Evolutionary conservation across 352 stramenopile species (phyloP), one percentile per base, ranked within the genome.

Genomic region (Peronospora tabacina): DNA sequence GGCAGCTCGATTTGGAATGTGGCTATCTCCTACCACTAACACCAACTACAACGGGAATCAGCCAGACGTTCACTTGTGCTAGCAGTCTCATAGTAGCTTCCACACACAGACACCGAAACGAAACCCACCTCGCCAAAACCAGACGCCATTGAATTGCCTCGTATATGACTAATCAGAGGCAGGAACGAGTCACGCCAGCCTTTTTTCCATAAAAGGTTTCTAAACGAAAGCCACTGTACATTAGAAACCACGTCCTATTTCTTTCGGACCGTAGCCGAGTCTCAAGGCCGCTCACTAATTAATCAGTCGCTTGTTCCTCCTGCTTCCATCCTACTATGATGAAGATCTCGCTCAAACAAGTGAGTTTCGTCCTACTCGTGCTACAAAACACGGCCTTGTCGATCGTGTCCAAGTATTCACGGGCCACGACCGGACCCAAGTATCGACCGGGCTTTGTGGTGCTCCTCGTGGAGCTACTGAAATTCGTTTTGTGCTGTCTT

Each of bases 1-100:
- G 17, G 82, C 84, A 1, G 92, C 82, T 51, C 96, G 78, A 35
- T 96, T 86, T 42, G 96, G 96, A 51, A 99, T 97, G 67, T 99
- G 94, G 67, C 92, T 82, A 73, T 99, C 96, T 26, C 96, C 96
- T 7, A 99, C 52, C 9, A 99, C 80, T 1, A 99, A 70, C 12
- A 98, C 95, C 17, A 99, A 74, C 85, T 99, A 71, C 0, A 26
- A 26, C 22, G 7, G 22, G 5, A 26, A 26, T 26, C 22, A 26
- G 0, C 5, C 7, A 26, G 22, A 26, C 22, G 7, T 26, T 5
- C 5, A 26, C 4, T 26, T 26, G 19, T 26, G 22, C 7, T 26
- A 3, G 22, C 7, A 26, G 22, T 5, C 7, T 26, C 0, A 5
- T 26, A 26, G 2, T 26, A 26, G 22, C 22, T 26, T 26, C 22